These are phyloP conservation scores for Aspergillus affinis DNA, from an alignment of 495 filamentous ascomycete species.

Conservation along the genomic window DNA sequence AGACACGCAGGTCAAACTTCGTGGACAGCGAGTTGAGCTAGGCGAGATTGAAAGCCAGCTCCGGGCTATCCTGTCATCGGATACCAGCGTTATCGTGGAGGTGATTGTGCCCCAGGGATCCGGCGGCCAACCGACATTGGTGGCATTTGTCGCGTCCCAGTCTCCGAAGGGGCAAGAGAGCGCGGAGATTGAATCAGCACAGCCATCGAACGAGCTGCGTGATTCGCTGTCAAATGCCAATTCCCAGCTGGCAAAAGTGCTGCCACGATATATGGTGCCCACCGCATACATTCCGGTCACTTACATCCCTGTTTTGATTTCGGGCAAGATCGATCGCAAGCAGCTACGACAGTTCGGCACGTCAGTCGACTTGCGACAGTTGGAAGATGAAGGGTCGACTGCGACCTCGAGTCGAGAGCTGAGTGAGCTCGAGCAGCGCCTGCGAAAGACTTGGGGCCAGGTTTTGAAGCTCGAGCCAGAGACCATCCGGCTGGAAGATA, in stretches of 20 bases:
- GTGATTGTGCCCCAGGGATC: constrained; percentile 36
- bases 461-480: constrained; percentile 37
- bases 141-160: constrained; percentile 39
- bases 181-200: constrained; percentile 16
- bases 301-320: constrained; percentile 38
- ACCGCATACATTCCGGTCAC: constrained; percentile 43
- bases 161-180: constrained; percentile 23
- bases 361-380: constrained; percentile 32
- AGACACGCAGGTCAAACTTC: constrained; percentile 63
- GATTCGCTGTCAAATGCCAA: constrained; percentile 26
- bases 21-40: constrained; percentile 62
- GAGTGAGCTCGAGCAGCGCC: constrained; percentile 35
- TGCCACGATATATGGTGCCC: constrained; percentile 49
- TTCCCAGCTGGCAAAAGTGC: constrained; percentile 27
- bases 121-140: constrained; percentile 32
- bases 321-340: constrained; percentile 47
- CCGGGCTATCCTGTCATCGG: constrained; percentile 29
- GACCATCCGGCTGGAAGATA: constrained; percentile 34
- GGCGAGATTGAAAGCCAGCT: constrained; percentile 52
- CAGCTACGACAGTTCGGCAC: constrained; percentile 33
- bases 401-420: constrained; percentile 24
- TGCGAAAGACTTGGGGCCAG: constrained; percentile 44
- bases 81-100: constrained; percentile 36
- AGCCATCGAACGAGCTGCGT: constrained; percentile 23
- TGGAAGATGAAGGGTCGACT: constrained; percentile 22